Base-by-base conservation (phyloP, 1,284 basidiomycete species). In the Tylopilus orsonianus region DNA sequence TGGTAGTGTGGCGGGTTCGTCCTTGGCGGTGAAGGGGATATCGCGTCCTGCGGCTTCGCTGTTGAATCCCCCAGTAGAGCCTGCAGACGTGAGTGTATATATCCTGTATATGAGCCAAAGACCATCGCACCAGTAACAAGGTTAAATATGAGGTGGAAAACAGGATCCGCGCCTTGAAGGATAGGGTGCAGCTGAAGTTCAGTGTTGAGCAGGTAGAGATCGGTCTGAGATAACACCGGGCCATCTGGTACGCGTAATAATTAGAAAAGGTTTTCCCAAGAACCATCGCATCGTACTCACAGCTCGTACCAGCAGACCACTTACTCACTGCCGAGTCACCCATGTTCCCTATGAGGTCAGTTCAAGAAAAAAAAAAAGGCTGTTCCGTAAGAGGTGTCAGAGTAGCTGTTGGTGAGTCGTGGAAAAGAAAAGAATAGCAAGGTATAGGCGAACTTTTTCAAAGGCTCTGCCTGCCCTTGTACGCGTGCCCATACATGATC, bases 1-100 rank as follows among this genome's bases (percentile, higher is more conserved):
- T 1, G 88, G 89, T 22, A 90, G 71, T 2, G 87, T 90, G 19
- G 89, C 88, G 1, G 87, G 86, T 62, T 90, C 82, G 57, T 87
- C 83, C 60, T 85, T 86, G 33, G 75, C 73, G 0, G 73, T 74
- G 59, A 90, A 85, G 2, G 77, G 74, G 13, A 83, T 67, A 52
- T 87, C 83, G 8, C 78, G 75, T 56, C 84, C 81, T 35, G 77
- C 71, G 16, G 75, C 71, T 36, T 78, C 76, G 3, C 68, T 71
- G 55, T 83, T 84, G 65, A 79, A 83, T 3, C 85, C 84, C 8
- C 73, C 73, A 0, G 79, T 79, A 42, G 77, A 71, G 9, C 84
- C 81, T 84, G 58, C 32, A 13, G 32, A 18, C 20, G 14, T 27
- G 23, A 19, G 30, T 14, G 13, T 26, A 5, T 13, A 8, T 8